Percentiles rank a stretch among this genome's conserved stretches.
phyloP scores from a whole-genome alignment of 768 basidiomycete species.

The Agrocybe pediades region DNA sequence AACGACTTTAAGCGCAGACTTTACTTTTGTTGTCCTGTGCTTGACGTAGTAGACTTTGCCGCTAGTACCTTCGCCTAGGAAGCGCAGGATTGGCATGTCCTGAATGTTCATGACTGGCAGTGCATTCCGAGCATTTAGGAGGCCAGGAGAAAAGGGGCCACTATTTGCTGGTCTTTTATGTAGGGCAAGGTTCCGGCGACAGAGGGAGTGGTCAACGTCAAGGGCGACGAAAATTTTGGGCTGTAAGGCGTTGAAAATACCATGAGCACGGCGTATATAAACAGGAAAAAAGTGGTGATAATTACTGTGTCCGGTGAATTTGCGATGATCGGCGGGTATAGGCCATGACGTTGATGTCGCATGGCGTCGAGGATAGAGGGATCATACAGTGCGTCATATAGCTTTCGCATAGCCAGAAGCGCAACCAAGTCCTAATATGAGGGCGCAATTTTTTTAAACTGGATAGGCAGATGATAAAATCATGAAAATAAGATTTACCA shows the following conservation, averaged over 20 bases:
- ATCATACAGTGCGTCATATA: slow-evolving; percentile 19
- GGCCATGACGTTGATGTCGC: slow-evolving; percentile 10
- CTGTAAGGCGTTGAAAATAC: neutral
- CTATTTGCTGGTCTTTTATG: slow-evolving; percentile 4
- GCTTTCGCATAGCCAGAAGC: slow-evolving; percentile 5
- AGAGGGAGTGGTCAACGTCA: slow-evolving; percentile 7
- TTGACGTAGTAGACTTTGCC: slow-evolving; percentile 29
- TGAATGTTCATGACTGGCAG: slow-evolving; percentile 11
- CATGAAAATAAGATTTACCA: slow-evolving; percentile 7
- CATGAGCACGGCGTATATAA: slow-evolving; percentile 4
- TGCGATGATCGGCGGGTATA: slow-evolving; percentile 7
- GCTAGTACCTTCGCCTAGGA: slow-evolving; percentile 28
- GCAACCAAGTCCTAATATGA: slow-evolving; percentile 14
- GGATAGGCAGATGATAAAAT: no score
- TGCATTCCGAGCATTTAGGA: neutral
- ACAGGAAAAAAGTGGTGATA: slow-evolving; percentile 1
- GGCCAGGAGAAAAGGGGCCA: neutral
- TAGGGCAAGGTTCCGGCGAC: slow-evolving; percentile 10
- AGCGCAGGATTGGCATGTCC: slow-evolving; percentile 23
- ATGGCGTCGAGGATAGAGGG: slow-evolving; percentile 19
- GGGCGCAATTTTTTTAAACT: no score
- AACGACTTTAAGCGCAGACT: slow-evolving; percentile 32
- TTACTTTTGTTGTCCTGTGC: slow-evolving; percentile 20
- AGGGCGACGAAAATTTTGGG: neutral
- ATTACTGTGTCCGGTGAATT: slow-evolving; percentile 11